phyloP scores from a whole-genome alignment of 306 rosid genomes.

The Datisca glomerata region DNA sequence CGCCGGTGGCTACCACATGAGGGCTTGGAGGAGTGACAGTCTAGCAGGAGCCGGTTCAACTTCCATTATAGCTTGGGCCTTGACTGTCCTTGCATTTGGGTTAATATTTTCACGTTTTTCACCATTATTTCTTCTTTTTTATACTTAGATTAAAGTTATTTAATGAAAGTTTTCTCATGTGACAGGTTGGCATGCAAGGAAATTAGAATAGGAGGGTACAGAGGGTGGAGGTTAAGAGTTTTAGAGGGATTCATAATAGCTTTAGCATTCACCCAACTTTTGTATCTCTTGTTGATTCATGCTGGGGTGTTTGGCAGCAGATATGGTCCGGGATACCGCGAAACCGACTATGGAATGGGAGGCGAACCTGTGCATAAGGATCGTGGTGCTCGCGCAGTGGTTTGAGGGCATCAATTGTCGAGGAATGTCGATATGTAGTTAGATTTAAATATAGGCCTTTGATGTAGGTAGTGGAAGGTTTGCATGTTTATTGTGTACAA shows the following conservation, averaged over 20 bases:
- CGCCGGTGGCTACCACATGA: conserved; percentile 55
- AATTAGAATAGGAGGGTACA: conserved; percentile 51
- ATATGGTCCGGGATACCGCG: conserved; percentile 70
- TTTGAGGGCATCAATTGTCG: too few species aligned
- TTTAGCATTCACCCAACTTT: conserved; percentile 45
- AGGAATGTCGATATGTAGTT: too few species aligned
- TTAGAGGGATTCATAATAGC: conserved; percentile 61
- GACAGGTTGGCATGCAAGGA: conserved; percentile 66
- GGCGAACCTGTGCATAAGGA: conserved; percentile 48
- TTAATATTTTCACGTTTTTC: neutral
- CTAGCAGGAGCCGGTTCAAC: conserved; percentile 65
- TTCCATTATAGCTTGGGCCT: conserved; percentile 63
- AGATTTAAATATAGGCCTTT: too few species aligned
- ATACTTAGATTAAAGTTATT: too few species aligned
- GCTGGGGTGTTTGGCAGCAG: conserved; percentile 61
- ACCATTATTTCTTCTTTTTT: too few species aligned
- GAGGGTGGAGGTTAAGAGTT: conserved; percentile 65
- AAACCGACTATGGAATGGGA: conserved; percentile 32
- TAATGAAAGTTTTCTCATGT: neutral
- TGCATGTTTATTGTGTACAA: too few species aligned
- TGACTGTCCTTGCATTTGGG: conserved; percentile 22
- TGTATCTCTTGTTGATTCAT: conserved; percentile 41
- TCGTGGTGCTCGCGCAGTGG: conserved; percentile 1
- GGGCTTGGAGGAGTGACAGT: conserved; percentile 85
- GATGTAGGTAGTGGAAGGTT: too few species aligned